Conservation (phyloP, 495 filamentous ascomycete species). For the Xylaria palmicola region DNA sequence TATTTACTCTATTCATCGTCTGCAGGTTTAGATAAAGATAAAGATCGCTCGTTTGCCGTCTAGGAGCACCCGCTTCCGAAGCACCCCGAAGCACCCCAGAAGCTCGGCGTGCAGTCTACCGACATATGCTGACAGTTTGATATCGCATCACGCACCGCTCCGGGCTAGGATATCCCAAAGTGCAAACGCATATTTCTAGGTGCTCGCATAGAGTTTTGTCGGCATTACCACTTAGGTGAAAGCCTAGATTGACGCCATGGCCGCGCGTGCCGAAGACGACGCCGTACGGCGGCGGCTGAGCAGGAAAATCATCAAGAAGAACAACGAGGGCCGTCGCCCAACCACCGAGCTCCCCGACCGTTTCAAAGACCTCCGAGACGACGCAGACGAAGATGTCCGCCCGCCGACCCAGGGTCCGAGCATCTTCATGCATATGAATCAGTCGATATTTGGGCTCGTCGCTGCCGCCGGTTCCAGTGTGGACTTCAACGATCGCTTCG, state of each 20-base stretch:
- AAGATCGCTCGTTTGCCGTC: neutral
- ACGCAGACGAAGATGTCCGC: conserved; percentile 65
- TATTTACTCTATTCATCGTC: neutral
- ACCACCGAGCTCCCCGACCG: conserved; percentile 77
- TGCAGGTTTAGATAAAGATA: neutral
- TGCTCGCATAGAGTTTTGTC: neutral
- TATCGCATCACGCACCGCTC: neutral
- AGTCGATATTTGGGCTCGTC: conserved; percentile 91
- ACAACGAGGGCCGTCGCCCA: conserved; percentile 54
- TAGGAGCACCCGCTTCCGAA: neutral
- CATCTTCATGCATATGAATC: conserved; percentile 76
- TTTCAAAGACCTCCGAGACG: conserved; percentile 69
- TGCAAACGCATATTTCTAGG: neutral
- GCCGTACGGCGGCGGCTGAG: conserved; percentile 32
- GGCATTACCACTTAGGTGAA: neutral
- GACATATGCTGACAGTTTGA: neutral
- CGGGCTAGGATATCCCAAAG: neutral
- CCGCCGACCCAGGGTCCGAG: conserved; percentile 53
- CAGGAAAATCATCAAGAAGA: conserved; percentile 60
- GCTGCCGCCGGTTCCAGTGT: conserved; percentile 81
- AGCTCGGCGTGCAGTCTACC: neutral
- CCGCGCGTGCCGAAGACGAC: conserved; percentile 19
- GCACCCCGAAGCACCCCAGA: neutral
- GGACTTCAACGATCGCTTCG: conserved; percentile 78
- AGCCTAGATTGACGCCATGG: conserved; percentile 16